Evolutionary conservation across 2,329 filamentous ascomycete species (phyloP).

Genomic region (Malbranchea cinnamomea): DNA sequence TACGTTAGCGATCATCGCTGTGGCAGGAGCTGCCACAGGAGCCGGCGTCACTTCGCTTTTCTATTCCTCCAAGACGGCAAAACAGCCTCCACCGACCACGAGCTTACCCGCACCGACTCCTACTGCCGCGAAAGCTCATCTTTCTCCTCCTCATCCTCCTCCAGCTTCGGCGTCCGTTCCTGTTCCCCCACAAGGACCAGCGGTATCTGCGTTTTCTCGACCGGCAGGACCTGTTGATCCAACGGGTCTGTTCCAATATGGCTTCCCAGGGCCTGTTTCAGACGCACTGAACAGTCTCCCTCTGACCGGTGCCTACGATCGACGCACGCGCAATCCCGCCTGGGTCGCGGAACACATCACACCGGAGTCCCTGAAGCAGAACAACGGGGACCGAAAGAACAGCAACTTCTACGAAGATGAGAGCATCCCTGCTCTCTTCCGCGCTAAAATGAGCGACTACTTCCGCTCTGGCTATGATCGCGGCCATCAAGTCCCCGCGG

Average conservation of each 20-base stretch:
- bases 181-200: slow-evolving; percentile 17
- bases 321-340: slow-evolving; percentile 74
- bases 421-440: slow-evolving; percentile 68
- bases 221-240: slow-evolving; percentile 48
- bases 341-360: slow-evolving; percentile 98
- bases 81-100: slow-evolving; percentile 25
- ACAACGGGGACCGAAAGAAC: slow-evolving; percentile 70
- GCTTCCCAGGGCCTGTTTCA: slow-evolving; percentile 79
- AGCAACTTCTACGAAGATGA: slow-evolving; percentile 71
- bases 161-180: slow-evolving; percentile 15
- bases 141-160: slow-evolving; percentile 12
- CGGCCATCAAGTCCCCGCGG: slow-evolving; percentile 91
- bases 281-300: slow-evolving; percentile 66
- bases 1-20: slow-evolving; percentile 60
- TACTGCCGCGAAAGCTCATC: slow-evolving; percentile 14
- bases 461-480: slow-evolving; percentile 88
- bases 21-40: slow-evolving; percentile 59
- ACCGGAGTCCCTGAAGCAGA: slow-evolving; percentile 57
- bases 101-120: slow-evolving; percentile 19
- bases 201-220: slow-evolving; percentile 15
- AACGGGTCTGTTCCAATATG: slow-evolving; percentile 64
- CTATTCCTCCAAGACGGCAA: slow-evolving; percentile 45
- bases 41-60: slow-evolving; percentile 56
- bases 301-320: slow-evolving; percentile 78
- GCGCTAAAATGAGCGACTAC: slow-evolving; percentile 84